Evolutionary conservation across 495 filamentous ascomycete genomes (phyloP), one percentile per base, ranked within the genome.

Genomic region (Oidiodendron maius): DNA sequence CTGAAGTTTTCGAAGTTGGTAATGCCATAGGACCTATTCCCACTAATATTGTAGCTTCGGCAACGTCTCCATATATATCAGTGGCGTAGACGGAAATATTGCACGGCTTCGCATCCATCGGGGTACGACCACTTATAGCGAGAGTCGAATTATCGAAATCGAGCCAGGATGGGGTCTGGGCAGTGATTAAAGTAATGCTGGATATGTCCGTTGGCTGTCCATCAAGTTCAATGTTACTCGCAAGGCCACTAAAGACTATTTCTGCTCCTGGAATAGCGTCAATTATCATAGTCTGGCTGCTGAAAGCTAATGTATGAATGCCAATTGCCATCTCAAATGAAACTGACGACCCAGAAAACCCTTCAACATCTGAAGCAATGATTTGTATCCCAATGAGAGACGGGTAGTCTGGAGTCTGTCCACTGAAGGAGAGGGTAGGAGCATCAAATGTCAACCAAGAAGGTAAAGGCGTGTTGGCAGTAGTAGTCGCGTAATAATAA

Each of bases 371-470:
- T 9, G 86, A 91, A 11, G 86, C 88, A 41, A 93, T 78, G 11
- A 95, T 67, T 50, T 80, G 71, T 46, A 96, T 76, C 12, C 72
- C 75, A 24, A 78, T 67, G 22, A 84, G 72, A 30, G 81, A 82
- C 30, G 70, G 69, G 15, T 74, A 65, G 12, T 78, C 62, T 4
- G 89, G 90, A 3, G 83, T 83, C 37, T 67, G 77, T n/a, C 90
- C 90, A 4, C 77, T 78, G 56, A 95, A 95, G 10, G 74, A 72
- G 24, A 96, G 72, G 5, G 53, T 66, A 2, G 58, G 51, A 1
- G 75, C 55, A 58, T 95, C 80, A 56, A 96, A 96, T 10, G 64
- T 68, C 34, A 95, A 76, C 91, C 89, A 96, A 3, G 89, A 87
- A 26, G 91, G 91, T 32, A 96, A 67, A 24, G 91, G 90, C 5